These are phyloP conservation scores for Lipomyces yamadae DNA, from an alignment of 805 yeast species.

Conservation along the genomic window DNA sequence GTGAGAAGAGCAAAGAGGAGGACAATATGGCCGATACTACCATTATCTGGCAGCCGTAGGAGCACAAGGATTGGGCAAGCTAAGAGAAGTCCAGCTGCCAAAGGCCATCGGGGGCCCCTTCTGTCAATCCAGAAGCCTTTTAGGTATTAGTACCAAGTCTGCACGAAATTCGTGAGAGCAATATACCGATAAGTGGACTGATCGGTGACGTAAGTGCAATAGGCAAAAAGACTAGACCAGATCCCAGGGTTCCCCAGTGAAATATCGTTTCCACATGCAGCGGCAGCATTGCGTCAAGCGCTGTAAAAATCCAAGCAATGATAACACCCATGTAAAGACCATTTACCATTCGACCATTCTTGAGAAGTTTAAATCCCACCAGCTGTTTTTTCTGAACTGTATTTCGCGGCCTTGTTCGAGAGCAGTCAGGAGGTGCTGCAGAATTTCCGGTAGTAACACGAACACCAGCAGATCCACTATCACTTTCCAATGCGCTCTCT, in stretches of 20 bases:
- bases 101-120: constrained; percentile 42
- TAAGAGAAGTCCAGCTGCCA: constrained; percentile 40
- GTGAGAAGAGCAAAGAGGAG: constrained; percentile 42
- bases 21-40: constrained; percentile 39
- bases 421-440: background rate
- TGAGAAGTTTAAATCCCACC: constrained; percentile 15
- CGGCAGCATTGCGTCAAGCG: constrained; percentile 46
- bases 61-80: constrained; percentile 37
- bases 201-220: constrained; percentile 43
- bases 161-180: background rate
- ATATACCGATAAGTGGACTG: constrained; percentile 41
- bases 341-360: constrained; percentile 36
- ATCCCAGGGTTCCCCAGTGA: constrained; percentile 41
- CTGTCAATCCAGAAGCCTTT: constrained; percentile 39
- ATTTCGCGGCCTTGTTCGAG: background rate
- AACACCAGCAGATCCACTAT: background rate
- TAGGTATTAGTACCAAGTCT: background rate
- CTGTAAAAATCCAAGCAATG: constrained; percentile 43
- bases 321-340: constrained; percentile 40
- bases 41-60: constrained; percentile 41
- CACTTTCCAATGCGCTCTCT: constrained; percentile 38
- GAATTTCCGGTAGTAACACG: background rate
- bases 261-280: constrained; percentile 43
- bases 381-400: constrained; percentile 8
- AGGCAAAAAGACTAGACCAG: constrained; percentile 44